Base-by-base conservation (phyloP, 352 stramenopile genomes). In the Pythium dissotocum region DNA sequence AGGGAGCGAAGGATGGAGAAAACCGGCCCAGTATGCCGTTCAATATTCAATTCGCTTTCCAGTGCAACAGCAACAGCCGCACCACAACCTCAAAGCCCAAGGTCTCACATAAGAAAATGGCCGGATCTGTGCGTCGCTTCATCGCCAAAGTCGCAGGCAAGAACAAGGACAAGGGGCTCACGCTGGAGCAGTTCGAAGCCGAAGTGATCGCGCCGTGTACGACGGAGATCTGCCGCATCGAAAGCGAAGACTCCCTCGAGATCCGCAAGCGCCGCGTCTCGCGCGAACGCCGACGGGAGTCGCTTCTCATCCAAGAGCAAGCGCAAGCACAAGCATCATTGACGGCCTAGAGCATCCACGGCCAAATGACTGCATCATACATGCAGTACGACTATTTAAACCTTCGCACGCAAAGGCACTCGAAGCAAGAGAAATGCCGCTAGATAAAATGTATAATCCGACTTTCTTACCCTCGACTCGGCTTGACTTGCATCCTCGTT, bases 211-310 rank as follows among this genome's bases (percentile, higher is more conserved):
- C 63, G 38, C 64, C 56, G 13, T 32, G 57, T 30, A 52, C 56
- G 33, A 70, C 57, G 0, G 64, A 61, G n/a, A 70, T 70, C 52
- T 65, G 48, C 14, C 64, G 55, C 4, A 70, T 70, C 49, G 57
- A 65, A 54, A 38, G 58, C 18, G 64, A 65, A 44, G 35, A 26
- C 56, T 61, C 56, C 1, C 24, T 61, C 12, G 56, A 61, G 30
- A 57, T 61, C 28, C 10, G 36, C 57, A 70, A 61, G 57, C 64
- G 64, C 57, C 64, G 57, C 21, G 6, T 52, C 46, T 70, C 64
- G 16, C 42, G 64, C 18, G 56, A 70, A 40, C 64, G 64, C 38
- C 64, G 64, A 6, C 57, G 36, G 21, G 58, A 69, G 14, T 48
- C 32, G 30, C 49, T 65, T 40, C 52, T 58, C 32, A 24, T 36